Percentiles rank a stretch among this genome's conserved stretches.
These are phyloP conservation scores for Hirschfeldia incana DNA, from an alignment of 345 rosid genomes.

Conservation along the genomic window DNA sequence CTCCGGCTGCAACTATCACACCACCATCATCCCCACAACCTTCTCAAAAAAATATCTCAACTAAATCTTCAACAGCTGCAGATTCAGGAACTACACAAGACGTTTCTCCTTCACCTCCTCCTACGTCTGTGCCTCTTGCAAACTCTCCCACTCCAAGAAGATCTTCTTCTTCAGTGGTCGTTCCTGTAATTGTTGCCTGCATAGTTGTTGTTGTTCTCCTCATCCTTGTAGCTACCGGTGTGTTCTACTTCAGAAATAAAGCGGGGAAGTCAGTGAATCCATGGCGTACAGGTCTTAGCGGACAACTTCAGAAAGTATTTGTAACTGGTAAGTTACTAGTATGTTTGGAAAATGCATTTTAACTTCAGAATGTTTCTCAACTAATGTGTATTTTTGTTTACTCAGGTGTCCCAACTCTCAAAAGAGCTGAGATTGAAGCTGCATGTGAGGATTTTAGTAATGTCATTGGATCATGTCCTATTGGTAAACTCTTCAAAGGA, in stretches of 20 bases:
- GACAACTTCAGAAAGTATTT: slow-evolving; percentile 89
- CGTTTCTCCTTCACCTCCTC: slow-evolving; percentile 29
- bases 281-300: slow-evolving; percentile 94
- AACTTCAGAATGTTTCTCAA: not conserved
- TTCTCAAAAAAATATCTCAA: slow-evolving; percentile 10
- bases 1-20: slow-evolving; percentile 16
- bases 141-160: slow-evolving; percentile 4
- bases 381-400: not conserved
- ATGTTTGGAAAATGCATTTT: not conserved
- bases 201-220: slow-evolving; percentile 44
- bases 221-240: slow-evolving; percentile 38
- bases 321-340: slow-evolving; percentile 56
- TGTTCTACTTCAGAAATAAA: slow-evolving; percentile 45
- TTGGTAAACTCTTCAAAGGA: slow-evolving; percentile 82
- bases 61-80: slow-evolving; percentile 3
- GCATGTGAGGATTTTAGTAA: slow-evolving; percentile 99
- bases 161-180: slow-evolving; percentile 20
- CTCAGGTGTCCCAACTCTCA: slow-evolving; percentile 86
- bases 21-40: slow-evolving; percentile 23
- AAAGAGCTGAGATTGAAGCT: slow-evolving; percentile 76
- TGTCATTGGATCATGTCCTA: slow-evolving; percentile 69
- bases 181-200: slow-evolving; percentile 40
- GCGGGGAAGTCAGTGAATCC: slow-evolving; percentile 75
- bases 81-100: slow-evolving; percentile 4
- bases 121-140: slow-evolving; percentile 10